A percentile compares a stretch with the other conserved stretches of the same genome.
Evolutionary conservation across 495 filamentous ascomycete species (phyloP).

Genomic region (Tetracladium marchalianum): DNA sequence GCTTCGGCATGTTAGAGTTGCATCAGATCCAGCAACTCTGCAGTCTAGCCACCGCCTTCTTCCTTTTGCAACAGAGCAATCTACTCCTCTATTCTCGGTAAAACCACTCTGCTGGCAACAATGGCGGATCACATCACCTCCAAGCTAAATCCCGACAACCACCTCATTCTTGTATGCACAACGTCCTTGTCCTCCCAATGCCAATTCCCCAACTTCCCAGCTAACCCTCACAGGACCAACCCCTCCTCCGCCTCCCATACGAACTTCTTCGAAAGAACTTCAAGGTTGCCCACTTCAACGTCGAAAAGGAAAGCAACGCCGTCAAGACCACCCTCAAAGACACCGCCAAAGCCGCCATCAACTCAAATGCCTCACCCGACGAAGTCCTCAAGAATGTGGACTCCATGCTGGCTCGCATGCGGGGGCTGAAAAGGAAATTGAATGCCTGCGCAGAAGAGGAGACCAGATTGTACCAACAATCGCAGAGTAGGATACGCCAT

Average conservation of each 20-base stretch:
- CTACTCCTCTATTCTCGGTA: too few relatives aligned
- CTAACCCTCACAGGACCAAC: constrained; percentile 62
- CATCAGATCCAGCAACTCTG: too few relatives aligned
- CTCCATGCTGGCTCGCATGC: constrained; percentile 72
- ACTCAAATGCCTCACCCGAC: constrained; percentile 46
- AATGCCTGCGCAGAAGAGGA: constrained; percentile 69
- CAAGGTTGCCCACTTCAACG: constrained; percentile 70
- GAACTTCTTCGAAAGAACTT: constrained; percentile 90
- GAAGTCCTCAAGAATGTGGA: constrained; percentile 71
- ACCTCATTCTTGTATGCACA: constrained; percentile 16
- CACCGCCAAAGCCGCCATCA: constrained; percentile 54
- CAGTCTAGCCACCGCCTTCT: not conserved
- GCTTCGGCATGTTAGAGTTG: too few relatives aligned
- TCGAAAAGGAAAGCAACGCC: constrained; percentile 68
- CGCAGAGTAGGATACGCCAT: constrained; percentile 67
- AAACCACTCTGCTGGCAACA: not conserved
- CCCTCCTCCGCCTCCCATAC: constrained; percentile 81
- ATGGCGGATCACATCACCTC: constrained; percentile 22
- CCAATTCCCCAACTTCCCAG: constrained; percentile 31
- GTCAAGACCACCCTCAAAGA: constrained; percentile 62
- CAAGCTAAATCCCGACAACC: constrained; percentile 50
- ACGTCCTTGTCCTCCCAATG: constrained; percentile 10
- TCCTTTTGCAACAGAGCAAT: too few relatives aligned
- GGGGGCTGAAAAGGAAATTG: constrained; percentile 80
- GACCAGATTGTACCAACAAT: constrained; percentile 57